Evolutionary conservation across 2,329 filamentous ascomycete genomes (phyloP), one percentile per base, ranked within the genome.

Genomic region (Aspergillus flavus): DNA sequence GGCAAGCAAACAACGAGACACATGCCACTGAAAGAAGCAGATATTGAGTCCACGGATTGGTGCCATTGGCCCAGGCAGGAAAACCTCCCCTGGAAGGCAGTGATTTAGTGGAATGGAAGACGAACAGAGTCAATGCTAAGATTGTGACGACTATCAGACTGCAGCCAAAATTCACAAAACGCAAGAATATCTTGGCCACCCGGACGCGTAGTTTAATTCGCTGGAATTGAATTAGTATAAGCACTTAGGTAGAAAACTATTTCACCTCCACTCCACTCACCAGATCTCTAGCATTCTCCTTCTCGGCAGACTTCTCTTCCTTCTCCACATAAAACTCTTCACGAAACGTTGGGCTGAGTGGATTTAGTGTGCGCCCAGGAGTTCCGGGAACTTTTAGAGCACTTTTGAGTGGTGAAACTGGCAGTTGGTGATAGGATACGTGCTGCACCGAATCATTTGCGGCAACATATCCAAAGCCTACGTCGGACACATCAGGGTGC

Each of bases 111-210:
- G 93, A 87, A 78, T 95, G 93, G 87, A 99, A 99, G 78, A 99
- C 94, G 69, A 89, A 83, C 74, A 99, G 92, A 4, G 92, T 93
- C n/a, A 92, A 87, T 16, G 91, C 89, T 59, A 99, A 83, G 87
- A 99, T 94, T 66, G 93, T 85, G 62, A 99, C 86, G 68, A 99
- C 92, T 76, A 99, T 97, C 64, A 98, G 85, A 78, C 92, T 94
- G 84, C 95, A 99, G 79, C 92, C 93, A 79, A 99, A 98, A 85
- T 94, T 97, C 81, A 98, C 91, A 61, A 93, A 91, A 68, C 95
- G 91, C n/a, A 99, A 89, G 66, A 96, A 87, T 72, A 98, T 90
- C 83, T 99, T 99, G 70, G 94, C 95, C 79, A 98, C 85, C 54
- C 95, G 89, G 39, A 98, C 94, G 69, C 93, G 88, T 41, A 90